A percentile compares a stretch with the other conserved stretches of the same genome.
Conservation (phyloP, 1,284 basidiomycete species). For the Coriolopsis trogii region DNA sequence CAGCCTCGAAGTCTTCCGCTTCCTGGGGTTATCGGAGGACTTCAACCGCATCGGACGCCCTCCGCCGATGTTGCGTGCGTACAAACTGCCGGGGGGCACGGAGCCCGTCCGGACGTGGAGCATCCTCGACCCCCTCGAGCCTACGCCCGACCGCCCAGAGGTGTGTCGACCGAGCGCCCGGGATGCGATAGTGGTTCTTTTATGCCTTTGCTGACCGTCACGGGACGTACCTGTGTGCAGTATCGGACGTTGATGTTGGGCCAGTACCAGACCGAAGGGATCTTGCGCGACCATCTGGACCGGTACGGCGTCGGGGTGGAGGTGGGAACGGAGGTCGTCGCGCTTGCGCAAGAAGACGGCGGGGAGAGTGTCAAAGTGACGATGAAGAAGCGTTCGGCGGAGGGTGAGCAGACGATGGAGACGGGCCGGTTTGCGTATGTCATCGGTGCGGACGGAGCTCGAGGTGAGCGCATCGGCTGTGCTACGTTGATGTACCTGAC, state of each 20-base stretch:
- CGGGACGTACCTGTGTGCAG: neutral
- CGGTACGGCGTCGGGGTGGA: slow-evolving; percentile 33
- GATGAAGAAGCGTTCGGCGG: slow-evolving; percentile 1
- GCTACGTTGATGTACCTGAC: no score
- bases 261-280: slow-evolving; percentile 32
- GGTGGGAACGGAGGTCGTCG: slow-evolving; percentile 31
- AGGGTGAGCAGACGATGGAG: no score
- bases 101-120: slow-evolving; percentile 15
- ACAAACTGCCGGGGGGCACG: slow-evolving; percentile 24
- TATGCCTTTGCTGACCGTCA: neutral
- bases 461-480: slow-evolving; percentile 30
- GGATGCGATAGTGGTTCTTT: neutral
- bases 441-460: slow-evolving; percentile 41
- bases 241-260: slow-evolving; percentile 21
- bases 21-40: slow-evolving; percentile 23
- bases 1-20: slow-evolving; percentile 24
- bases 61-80: slow-evolving; percentile 10
- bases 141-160: slow-evolving; percentile 26
- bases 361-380: slow-evolving; percentile 23
- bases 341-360: slow-evolving; percentile 30
- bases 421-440: slow-evolving; percentile 28
- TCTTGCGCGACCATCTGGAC: slow-evolving; percentile 35
- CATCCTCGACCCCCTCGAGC: slow-evolving; percentile 3
- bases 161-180: slow-evolving; percentile 13
- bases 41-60: neutral